Evolutionary conservation across 2,329 filamentous ascomycete species (phyloP).

Genomic region (Trichoderma koningiopsis): DNA sequence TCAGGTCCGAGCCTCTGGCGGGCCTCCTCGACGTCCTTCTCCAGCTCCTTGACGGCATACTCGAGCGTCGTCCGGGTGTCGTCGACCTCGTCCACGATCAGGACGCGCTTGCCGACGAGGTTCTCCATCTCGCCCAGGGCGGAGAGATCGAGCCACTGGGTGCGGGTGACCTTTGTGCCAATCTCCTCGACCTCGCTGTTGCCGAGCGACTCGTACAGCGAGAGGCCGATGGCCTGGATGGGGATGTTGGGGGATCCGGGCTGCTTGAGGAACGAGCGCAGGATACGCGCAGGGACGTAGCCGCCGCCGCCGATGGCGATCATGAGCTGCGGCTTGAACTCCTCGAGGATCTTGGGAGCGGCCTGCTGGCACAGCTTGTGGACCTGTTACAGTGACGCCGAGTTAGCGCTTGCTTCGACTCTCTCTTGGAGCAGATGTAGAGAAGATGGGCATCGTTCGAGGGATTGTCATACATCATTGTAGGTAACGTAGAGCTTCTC

Average conservation of each 20-base stretch:
- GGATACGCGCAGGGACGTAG: constrained; percentile 94
- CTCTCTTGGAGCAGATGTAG: no score
- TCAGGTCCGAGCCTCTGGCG: constrained; percentile 70
- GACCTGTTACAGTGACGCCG: constrained; percentile 59
- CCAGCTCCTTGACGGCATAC: constrained; percentile 87
- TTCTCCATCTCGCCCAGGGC: constrained; percentile 82
- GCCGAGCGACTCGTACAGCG: constrained; percentile 86
- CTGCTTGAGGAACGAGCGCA: constrained; percentile 95
- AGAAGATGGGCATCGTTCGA: background rate
- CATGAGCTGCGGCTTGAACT: constrained; percentile 92
- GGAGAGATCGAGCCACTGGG: constrained; percentile 94
- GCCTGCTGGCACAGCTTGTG: constrained; percentile 95
- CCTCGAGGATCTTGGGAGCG: constrained; percentile 76
- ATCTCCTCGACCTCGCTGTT: constrained; percentile 65
- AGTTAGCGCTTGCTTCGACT: background rate
- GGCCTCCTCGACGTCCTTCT: constrained; percentile 90
- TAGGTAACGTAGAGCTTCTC: constrained; percentile 90
- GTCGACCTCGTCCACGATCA: constrained; percentile 95
- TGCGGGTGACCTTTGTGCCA: constrained; percentile 93
- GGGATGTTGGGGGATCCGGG: constrained; percentile 89
- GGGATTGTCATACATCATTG: constrained; percentile 70
- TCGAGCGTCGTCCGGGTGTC: constrained; percentile 93
- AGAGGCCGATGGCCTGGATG: constrained; percentile 98
- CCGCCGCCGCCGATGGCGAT: constrained; percentile 97
- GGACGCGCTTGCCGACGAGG: constrained; percentile 84